A percentile compares a stretch with the other conserved stretches of the same genome.
Conservation (phyloP, 1,284 basidiomycete genomes). For the Apiotrichum domesticum region DNA sequence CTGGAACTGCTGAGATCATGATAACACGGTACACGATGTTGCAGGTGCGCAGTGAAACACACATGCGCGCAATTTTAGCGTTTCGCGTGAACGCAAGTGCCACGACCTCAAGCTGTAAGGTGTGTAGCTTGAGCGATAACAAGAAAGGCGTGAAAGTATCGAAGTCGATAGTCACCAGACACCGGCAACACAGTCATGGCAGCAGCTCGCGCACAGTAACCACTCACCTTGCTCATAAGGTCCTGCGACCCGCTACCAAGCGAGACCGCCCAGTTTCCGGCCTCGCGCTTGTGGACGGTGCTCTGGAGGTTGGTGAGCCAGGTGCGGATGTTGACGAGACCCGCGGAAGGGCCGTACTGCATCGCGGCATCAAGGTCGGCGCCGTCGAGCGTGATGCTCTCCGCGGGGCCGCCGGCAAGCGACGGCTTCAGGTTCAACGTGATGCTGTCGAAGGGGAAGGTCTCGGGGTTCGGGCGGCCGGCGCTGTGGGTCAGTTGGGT, state of each 20-base stretch:
- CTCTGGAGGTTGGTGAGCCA: conserved; percentile 67
- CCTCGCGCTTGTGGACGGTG: conserved; percentile 53
- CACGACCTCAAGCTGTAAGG: too few relatives aligned
- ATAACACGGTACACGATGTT: too few relatives aligned
- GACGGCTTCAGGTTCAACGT: conserved; percentile 52
- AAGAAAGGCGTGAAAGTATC: too few relatives aligned
- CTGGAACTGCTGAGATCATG: too few relatives aligned
- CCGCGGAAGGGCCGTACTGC: conserved; percentile 73
- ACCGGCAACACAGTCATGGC: neutral
- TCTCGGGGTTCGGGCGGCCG: conserved; percentile 70
- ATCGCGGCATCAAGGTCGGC: conserved; percentile 59
- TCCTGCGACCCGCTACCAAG: conserved; percentile 83
- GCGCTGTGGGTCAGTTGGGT: conserved; percentile 32
- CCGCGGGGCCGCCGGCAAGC: conserved; percentile 49
- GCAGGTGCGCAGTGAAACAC: too few relatives aligned
- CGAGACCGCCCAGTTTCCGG: conserved; percentile 63
- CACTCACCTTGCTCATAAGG: conserved; percentile 69
- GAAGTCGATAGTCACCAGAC: too few relatives aligned
- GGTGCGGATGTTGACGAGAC: conserved; percentile 57
- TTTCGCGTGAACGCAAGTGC: too few relatives aligned
- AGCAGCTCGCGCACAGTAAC: neutral
- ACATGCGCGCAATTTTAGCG: too few relatives aligned
- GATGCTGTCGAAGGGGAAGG: conserved; percentile 81
- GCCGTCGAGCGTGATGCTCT: conserved; percentile 52
- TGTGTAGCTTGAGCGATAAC: too few relatives aligned